Conservation (phyloP, 345 rosid species). For the Garcia nutans region DNA sequence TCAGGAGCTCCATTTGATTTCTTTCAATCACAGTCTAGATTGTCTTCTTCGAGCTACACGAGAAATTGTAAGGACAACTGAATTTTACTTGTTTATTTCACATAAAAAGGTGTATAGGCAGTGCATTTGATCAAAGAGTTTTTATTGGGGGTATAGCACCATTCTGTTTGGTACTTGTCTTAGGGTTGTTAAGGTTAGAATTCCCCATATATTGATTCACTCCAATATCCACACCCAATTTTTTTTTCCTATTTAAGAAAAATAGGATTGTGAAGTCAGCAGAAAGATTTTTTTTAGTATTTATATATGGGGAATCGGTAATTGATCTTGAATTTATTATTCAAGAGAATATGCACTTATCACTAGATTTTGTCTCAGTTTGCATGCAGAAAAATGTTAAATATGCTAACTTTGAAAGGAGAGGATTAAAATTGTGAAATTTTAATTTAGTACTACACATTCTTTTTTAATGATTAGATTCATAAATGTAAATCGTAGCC, state of each 20-base stretch:
- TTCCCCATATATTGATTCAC: background rate
- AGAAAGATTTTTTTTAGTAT: too few species aligned
- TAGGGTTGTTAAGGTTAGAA: slow-evolving; percentile 11
- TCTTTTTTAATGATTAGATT: too few species aligned
- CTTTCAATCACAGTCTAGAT: slow-evolving; percentile 68
- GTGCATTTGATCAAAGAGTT: background rate
- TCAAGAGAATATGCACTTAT: too few species aligned
- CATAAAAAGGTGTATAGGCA: slow-evolving; percentile 13
- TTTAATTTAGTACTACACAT: too few species aligned
- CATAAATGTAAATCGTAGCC: too few species aligned
- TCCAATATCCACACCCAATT: background rate
- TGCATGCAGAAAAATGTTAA: too few species aligned
- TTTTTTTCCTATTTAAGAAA: background rate
- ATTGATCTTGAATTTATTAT: too few species aligned
- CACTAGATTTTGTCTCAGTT: too few species aligned
- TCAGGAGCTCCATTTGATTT: slow-evolving; percentile 79
- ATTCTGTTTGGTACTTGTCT: background rate
- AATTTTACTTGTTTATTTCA: slow-evolving; percentile 15
- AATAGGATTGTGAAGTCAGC: background rate
- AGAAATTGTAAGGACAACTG: slow-evolving; percentile 91
- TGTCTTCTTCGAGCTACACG: slow-evolving; percentile 57
- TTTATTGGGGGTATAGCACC: background rate
- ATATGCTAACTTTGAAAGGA: too few species aligned
- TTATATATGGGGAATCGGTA: too few species aligned
- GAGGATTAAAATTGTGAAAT: too few species aligned